Base-by-base conservation (phyloP, 2,329 filamentous ascomycete species). In the Waltergamsia citrina region DNA sequence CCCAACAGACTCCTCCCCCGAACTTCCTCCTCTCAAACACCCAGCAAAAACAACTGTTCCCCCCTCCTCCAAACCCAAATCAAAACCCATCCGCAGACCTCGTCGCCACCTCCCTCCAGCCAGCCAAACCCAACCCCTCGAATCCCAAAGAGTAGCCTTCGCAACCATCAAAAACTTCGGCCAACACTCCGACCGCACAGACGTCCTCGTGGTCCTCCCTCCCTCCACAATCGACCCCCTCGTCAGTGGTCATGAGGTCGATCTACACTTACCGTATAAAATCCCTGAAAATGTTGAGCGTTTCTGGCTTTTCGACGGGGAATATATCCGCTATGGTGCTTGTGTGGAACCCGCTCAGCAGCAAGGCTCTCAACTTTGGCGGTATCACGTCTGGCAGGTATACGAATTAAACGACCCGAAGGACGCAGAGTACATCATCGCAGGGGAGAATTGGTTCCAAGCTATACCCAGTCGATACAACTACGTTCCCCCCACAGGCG, bases 391-490 rank as follows among this genome's bases (percentile, higher is more conserved):
- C 14, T 30, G 38, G 3, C 57, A 78, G 43, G 60, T 81, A 1
- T 81, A 79, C 45, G 64, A 75, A 50, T 62, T 81, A 18, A 78
- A 78, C 44, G 68, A 80, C 47, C 69, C 75, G 0, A 58, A 76
- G 2, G 54, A 63, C 1, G 54, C 73, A 2, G 53, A 59, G 0
- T 57, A 66, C 34, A 71, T 80, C 59, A 63, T 62, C 29, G 55
- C 60, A 27, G 67, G 71, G 25, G 74, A 70, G 1, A 76, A 74
- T 69, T 1, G 56, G 62, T 5, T 54, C 57, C 2, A 52, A 62
- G 3, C 65, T 75, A n/a, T 56, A 60, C 18, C 14, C 18, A 19
- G 10, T 5, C 6, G 10, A 12, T 77, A 69, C 38, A 52, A 54
- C 3, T 75, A 69, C 42, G 51, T 80, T 1, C 69, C 68, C 2